Evolutionary conservation across 352 stramenopile species (phyloP).

Genomic region (Phytophthora cactorum): DNA sequence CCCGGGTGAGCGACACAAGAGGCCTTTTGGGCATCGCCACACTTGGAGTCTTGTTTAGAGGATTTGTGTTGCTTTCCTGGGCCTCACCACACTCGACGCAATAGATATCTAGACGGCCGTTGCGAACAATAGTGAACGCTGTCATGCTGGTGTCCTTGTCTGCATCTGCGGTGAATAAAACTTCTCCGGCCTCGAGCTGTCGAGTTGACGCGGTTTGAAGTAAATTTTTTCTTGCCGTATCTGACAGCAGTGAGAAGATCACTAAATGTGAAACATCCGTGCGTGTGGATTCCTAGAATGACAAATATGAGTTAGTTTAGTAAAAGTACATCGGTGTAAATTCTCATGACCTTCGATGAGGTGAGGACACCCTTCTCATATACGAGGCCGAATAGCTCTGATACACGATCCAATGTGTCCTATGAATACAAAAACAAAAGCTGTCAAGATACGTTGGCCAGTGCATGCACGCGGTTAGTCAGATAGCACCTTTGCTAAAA

Average conservation of each 20-base stretch:
- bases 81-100: conserved; percentile 34
- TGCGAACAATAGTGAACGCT: conserved; percentile 47
- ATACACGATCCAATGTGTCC: conserved; percentile 37
- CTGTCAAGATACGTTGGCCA: not conserved
- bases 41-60: not conserved
- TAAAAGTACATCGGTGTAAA: not conserved
- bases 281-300: conserved; percentile 34
- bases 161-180: conserved; percentile 17
- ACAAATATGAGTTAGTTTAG: not conserved
- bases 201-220: conserved; percentile 35
- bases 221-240: conserved; percentile 34
- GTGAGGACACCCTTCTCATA: conserved; percentile 35
- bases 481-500: conserved; percentile 30
- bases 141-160: conserved; percentile 7
- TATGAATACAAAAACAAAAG: conserved; percentile 1
- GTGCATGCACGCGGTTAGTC: not conserved
- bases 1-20: conserved; percentile 40
- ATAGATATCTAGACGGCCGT: conserved; percentile 52
- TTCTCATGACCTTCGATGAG: conserved; percentile 14
- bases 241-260: conserved; percentile 51
- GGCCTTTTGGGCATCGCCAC: conserved; percentile 11
- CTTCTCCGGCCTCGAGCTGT: conserved; percentile 23
- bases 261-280: conserved; percentile 48
- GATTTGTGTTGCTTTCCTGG: not conserved
- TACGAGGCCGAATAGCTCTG: conserved; percentile 34